Base-by-base conservation (phyloP, 2,329 filamentous ascomycete genomes). In the Trichoderma sp. region DNA sequence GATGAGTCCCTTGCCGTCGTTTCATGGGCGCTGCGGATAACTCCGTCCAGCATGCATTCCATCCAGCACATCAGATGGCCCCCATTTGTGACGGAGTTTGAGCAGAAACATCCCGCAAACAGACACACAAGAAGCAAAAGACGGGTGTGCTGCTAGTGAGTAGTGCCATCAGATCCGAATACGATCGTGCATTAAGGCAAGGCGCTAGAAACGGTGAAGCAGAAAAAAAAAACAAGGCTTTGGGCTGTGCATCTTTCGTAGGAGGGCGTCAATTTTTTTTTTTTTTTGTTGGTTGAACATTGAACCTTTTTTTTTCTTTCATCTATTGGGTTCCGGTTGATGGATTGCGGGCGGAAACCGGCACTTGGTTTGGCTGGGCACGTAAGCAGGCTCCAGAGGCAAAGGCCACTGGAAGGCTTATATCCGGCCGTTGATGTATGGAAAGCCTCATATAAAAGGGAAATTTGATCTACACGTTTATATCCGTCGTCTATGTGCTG, bases 131-230 rank as follows among this genome's bases (percentile, higher is more conserved):
- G 39, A 25, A 52, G 34, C 5, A 22, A 29, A 6, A 25, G 48
- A 25, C 22, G 10, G 19, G 22, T 50, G 22, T 27, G 45, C 22
- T 27, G 22, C 22, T 25, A 12, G 39, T 19, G 22, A 10, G 29
- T 7, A 29, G 10, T 34, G 59, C 29, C 17, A 50, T 29, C 39
- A 63, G 39, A 63, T 53, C 59, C 59, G 59, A 63, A 63, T 63
- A 63, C 59, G 59, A 45, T 42, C 19, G 59, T 63, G 59, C 59
- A 63, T 63, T 63, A 52, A 27, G 57, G 56, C 29, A 37, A 27
- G 37, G 39, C 59, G 59, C 59, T 63, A 63, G 45, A 63, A 52
- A 63, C 32, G 34, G 45, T 53, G 59, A 52, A 39, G 45, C 59
- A 50, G 35, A 34, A 39, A 63, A 27, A 45, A 45, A 50, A 25